Percentiles rank a stretch among this genome's conserved stretches.
phyloP scores from a whole-genome alignment of 495 filamentous ascomycete species.

The Parachaetomium inaequale region DNA sequence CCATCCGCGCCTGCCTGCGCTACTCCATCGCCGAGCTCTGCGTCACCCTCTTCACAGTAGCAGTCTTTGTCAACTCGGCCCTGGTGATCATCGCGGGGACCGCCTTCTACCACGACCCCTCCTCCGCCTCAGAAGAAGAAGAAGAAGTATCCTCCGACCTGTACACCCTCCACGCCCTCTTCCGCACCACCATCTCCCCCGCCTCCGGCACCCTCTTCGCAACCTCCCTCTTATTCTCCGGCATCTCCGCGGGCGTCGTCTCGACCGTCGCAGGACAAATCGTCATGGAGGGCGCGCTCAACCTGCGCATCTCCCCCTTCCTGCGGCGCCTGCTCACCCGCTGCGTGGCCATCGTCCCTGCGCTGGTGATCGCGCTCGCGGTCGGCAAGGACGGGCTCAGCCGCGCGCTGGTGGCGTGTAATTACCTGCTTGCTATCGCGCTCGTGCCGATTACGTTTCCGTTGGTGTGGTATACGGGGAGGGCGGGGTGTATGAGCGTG shows the following conservation, averaged over 20 bases:
- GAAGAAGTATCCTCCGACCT: not conserved
- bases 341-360: constrained; percentile 68
- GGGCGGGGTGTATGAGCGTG: not conserved
- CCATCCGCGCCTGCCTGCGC: constrained; percentile 73
- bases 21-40: constrained; percentile 75
- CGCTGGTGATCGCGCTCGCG: constrained; percentile 71
- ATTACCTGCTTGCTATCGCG: not conserved
- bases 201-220: not conserved
- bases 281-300: not conserved
- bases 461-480: not conserved
- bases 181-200: not conserved
- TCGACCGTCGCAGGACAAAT: not conserved
- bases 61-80: constrained; percentile 88
- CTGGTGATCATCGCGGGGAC: constrained; percentile 88
- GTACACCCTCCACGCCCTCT: not conserved
- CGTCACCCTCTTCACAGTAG: constrained; percentile 82
- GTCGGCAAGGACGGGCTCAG: constrained; percentile 35
- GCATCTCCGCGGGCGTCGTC: not conserved
- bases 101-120: constrained; percentile 62
- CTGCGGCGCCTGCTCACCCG: constrained; percentile 50
- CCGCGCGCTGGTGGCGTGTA: constrained; percentile 4
- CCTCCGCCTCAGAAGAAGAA: constrained; percentile 52
- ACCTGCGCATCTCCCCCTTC: constrained; percentile 36
- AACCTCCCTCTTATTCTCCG: not conserved
- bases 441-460: not conserved